A percentile compares a stretch with the other conserved stretches of the same genome.
These are phyloP conservation scores for Phytopythium litorale DNA, from an alignment of 352 stramenopile genomes.

Conservation along the genomic window DNA sequence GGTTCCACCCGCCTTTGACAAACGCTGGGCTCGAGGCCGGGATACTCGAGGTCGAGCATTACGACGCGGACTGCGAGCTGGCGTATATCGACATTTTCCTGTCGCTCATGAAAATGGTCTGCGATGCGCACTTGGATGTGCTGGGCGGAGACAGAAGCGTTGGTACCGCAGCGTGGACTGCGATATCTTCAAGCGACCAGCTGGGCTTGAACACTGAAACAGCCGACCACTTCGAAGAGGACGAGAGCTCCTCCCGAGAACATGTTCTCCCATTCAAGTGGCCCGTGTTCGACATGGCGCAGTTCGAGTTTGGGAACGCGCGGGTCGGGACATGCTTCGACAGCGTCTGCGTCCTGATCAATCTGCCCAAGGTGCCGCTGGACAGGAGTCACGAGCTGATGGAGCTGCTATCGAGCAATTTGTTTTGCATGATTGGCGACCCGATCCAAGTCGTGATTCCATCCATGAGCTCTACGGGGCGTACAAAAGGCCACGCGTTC, in stretches of 20 bases:
- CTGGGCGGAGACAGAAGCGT: conserved; percentile 8
- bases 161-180: neutral
- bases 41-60: conserved; percentile 60
- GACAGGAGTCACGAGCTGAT: conserved; percentile 73
- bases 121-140: conserved; percentile 59
- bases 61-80: conserved; percentile 66
- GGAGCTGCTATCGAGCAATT: conserved; percentile 63
- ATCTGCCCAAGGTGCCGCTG: conserved; percentile 71
- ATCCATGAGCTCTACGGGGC: conserved; percentile 46
- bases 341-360: conserved; percentile 80
- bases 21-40: conserved; percentile 51
- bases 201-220: neutral
- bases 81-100: conserved; percentile 84
- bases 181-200: neutral
- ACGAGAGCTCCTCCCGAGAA: neutral
- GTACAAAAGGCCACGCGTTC: conserved; percentile 79
- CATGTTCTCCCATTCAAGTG: conserved; percentile 66
- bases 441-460: conserved; percentile 83
- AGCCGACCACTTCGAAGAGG: neutral
- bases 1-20: conserved; percentile 41
- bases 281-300: conserved; percentile 87
- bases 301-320: conserved; percentile 85
- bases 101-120: conserved; percentile 68
- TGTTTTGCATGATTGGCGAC: conserved; percentile 79
- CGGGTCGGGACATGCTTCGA: conserved; percentile 75